Evolutionary conservation across 108 stramenopile species (phyloP), one percentile per base, ranked within the genome.

Genomic region (Seminavis robusta): DNA sequence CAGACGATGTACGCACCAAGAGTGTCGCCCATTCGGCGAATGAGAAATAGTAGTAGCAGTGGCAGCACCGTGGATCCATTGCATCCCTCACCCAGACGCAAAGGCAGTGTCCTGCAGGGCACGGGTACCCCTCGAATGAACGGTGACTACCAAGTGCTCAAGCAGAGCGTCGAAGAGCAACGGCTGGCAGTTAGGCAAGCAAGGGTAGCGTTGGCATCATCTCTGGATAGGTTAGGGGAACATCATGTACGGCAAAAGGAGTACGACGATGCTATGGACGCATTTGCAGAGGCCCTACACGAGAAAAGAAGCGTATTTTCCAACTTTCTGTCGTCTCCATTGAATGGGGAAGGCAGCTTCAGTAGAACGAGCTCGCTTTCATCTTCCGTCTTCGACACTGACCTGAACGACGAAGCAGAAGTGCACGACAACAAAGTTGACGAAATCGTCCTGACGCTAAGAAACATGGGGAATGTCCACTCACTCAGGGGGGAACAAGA

Each of bases 381-480:
- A 50, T 30, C 19, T 13, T 20, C 61, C 32, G 47, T 52, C 21
- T 63, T 52, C 0, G 58, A 54, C 32, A 43, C 30, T 29, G 53
- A 48, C 13, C 32, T 25, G 34, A 44, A 65, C 3, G 57, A 52
- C 10, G 62, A 41, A 10, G 8, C 43, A 0, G 63, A 21, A 25
- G 16, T 40, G 33, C 77, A 77, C 32, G 71, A 79, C 28, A 54
- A 77, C 7, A 59, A 71, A 19, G 69, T 84, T 21, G 81, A 83
- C 44, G 81, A 83, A 36, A 78, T 86, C 28, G 77, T 84, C 30
- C 55, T 57, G 13, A 86, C 84, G 8, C 56, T 90, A 27, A 62
- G 77, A 28, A 90, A 79, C 52, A 74, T 90, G 50, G 88, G 88
- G 10, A 85, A 83, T 39, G 88, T 90, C 17, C 84, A 90, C 48